Evolutionary conservation across 78 protist genomes (phyloP), one percentile per base, ranked within the genome.

Genomic region (Tieghemostelium lacteum): DNA sequence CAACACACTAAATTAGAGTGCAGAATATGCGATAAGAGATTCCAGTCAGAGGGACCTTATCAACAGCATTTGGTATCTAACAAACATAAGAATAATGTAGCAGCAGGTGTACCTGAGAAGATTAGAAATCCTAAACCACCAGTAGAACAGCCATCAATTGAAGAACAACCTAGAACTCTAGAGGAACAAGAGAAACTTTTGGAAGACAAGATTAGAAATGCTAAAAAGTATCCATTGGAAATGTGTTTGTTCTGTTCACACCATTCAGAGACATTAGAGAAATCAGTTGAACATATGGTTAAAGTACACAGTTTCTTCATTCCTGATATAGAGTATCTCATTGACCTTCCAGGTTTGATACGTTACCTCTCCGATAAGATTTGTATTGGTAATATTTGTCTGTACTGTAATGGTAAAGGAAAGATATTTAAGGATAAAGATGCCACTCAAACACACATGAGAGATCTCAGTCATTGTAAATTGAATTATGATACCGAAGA

Each of bases 361-460:
- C 50, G 75, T 40, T 94, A 89, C 71, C 55, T 94, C 28, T 66
- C 70, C 10, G 95, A 88, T 55, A 95, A 95, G 80, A 58, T 94
- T 50, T 34, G 77, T 40, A 78, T 87, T 72, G 96, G 95, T 50
- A 77, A 88, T 52, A 54, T 86, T 37, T 96, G 98, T 88, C 50
- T 94, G 28, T 93, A 63, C 55, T 96, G 98, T 65, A 74, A 85
- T 66, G 95, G 92, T n/a, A 55, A 54, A 24, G 95, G 95, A 22
- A 63, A 62, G 16, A 24, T 24, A n/a, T 73, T 92, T 40, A 52
- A 49, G 12, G 52, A 75, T 28, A 37, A 76, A 36, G 94, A 85
- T 34, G 97, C 96, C 1, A 93, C 75, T n/a, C 95, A 85, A 54
- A 40, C 64, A 24, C 97, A 96, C 88, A 96, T 96, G 97, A 65